Conservation (phyloP, 2,329 filamentous ascomycete genomes). For the Chrysosporium queenslandicum region DNA sequence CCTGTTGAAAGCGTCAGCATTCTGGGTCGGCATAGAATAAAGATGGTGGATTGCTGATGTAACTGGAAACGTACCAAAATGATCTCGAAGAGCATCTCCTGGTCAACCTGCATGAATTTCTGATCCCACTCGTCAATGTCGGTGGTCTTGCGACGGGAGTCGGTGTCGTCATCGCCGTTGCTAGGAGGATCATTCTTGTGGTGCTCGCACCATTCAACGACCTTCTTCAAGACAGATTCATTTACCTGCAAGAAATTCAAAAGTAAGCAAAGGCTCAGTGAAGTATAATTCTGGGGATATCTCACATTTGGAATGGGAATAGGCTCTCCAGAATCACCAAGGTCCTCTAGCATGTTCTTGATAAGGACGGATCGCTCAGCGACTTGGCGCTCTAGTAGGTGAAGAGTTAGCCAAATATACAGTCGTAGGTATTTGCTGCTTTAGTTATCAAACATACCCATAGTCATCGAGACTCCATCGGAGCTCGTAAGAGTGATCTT, state of each 20-base stretch:
- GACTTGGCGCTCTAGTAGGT: constrained; percentile 59
- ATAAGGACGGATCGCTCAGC: constrained; percentile 89
- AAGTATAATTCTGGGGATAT: neutral
- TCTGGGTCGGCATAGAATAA: neutral
- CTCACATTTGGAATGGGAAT: constrained; percentile 61
- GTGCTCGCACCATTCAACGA: constrained; percentile 95
- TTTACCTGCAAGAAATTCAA: constrained; percentile 54
- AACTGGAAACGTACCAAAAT: constrained; percentile 61
- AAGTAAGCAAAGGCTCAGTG: neutral
- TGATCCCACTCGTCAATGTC: constrained; percentile 99
- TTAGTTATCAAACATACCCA: constrained; percentile 38
- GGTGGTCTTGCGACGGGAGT: constrained; percentile 94
- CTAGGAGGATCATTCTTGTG: constrained; percentile 83
- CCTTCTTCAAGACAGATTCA: constrained; percentile 86
- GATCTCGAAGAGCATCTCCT: constrained; percentile 99
- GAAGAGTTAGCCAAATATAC: constrained; percentile 21
- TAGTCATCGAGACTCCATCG: constrained; percentile 40
- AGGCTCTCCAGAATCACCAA: constrained; percentile 54
- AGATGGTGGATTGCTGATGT: neutral
- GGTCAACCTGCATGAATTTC: constrained; percentile 99
- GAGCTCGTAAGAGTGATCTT: constrained; percentile 43
- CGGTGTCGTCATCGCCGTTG: constrained; percentile 76
- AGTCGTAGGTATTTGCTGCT: neutral
- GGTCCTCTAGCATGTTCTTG: constrained; percentile 96
- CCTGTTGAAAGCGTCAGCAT: constrained; percentile 42